Evolutionary conservation across 805 yeast genomes (phyloP), one percentile per base, ranked within the genome.

Genomic region (Blastobotrys attinorum): DNA sequence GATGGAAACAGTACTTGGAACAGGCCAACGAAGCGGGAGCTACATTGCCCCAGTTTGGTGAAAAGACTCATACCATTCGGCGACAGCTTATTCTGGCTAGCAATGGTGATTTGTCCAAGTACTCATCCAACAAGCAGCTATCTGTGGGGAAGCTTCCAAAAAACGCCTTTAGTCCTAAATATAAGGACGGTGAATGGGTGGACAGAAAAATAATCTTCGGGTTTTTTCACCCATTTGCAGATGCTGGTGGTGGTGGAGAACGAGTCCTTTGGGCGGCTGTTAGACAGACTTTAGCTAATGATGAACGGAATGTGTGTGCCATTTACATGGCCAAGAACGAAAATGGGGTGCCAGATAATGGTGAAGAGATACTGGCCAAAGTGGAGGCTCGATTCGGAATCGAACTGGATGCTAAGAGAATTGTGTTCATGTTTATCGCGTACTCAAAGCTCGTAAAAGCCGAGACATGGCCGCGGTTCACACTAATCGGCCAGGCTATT

Each of bases 181-280:
- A 34, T 37, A 44, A 47, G 29, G 41, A 31, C 35, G 56, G 52
- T 25, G 46, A 47, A 25, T 46, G 42, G 6, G 38, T 43, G 21
- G 45, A 44, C 43, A 57, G 84, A 22, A 60, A 56, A 33, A 52
- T 70, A 7, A 61, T 86, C 8, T 81, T 69, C 59, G 99, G 97
- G 4, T 89, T 83, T 57, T 88, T 92, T 67, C 99, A 92, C 64
- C 98, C 98, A 0, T 84, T 81, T 55, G 88, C 96, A 50, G 85
- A 84, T 59, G 94, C 96, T 32, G 96, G 95, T 37, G 99, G 99
- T 16, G 99, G 99, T 23, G 99, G 99, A 20, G 99, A 92, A 60
- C 76, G 90, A 45, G 98, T 92, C 0, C 67, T 92, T 33, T 92
- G 98, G 98, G 88, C 85, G 44, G 96, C 96, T 0, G 85, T 90